Base-by-base conservation (phyloP, 768 basidiomycete species). In the Termitomyces sp. region DNA sequence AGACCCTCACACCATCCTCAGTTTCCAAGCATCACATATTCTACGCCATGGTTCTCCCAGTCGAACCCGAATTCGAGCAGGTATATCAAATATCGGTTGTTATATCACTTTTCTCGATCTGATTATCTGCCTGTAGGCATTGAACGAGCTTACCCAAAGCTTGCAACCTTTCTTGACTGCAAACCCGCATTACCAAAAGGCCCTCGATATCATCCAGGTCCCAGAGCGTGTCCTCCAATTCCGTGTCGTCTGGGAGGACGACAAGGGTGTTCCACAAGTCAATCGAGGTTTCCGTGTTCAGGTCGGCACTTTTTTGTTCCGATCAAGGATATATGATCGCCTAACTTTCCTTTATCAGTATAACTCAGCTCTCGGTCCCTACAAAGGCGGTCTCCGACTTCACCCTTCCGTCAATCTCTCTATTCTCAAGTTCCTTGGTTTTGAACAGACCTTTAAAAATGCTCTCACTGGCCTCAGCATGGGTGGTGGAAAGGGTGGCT, bases 361-460 rank as follows among this genome's bases (percentile, higher is more conserved):
- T 77, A 87, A 87, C 79, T 88, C 87, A 47, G 86, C 85, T 28
- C 79, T 90, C 32, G 88, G 88, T 55, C 88, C 88, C 44, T 88
- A 88, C 79, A 87, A 88, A 71, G 88, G 88, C 60, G 87, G 87
- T 71, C 82, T 89, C 64, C 84, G 88, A 62, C 80, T 90, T 52
- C 87, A 89, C 76, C 86, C 87, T 60, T 82, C 84, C 53, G 88
- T 90, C 74, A 89, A 88, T 76, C 80, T 90, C 40, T 87, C 85
- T 64, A 88, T 90, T 75, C 81, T 90, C 71, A 90, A 90, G 70
- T 90, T 90, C 84, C 81, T 90, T 62, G 88, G 87, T 46, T 87
- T 88, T 72, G 88, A 90, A 73, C 88, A 90, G 71, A 84, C 80
- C 60, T 88, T 88, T 81, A 88, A 88, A 74, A 88, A 90, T 72